Evolutionary conservation across 1,284 basidiomycete genomes (phyloP).

Genomic region (Sanghuangporus sanghuang): DNA sequence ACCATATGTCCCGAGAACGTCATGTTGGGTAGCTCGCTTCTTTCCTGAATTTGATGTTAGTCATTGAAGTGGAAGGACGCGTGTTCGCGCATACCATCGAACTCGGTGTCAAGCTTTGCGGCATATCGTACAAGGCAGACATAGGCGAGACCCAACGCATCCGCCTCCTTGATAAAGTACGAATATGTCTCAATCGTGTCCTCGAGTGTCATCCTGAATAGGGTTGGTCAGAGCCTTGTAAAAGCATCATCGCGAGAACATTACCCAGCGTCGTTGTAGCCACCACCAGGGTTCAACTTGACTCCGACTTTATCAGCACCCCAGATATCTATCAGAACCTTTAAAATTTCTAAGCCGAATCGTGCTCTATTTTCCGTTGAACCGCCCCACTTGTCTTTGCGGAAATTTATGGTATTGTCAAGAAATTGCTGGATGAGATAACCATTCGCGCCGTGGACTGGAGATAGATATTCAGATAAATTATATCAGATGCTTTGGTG

Average conservation of each 20-base stretch:
- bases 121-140: slow-evolving; percentile 32
- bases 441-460: slow-evolving; percentile 43
- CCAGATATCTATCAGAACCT: slow-evolving; percentile 41
- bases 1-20: slow-evolving; percentile 29
- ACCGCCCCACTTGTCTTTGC: slow-evolving; percentile 60
- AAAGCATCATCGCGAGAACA: background rate
- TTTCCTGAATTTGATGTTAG: slow-evolving; percentile 15
- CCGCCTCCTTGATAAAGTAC: slow-evolving; percentile 34
- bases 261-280: slow-evolving; percentile 44
- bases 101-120: slow-evolving; percentile 22
- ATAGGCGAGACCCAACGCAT: slow-evolving; percentile 34
- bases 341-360: slow-evolving; percentile 48
- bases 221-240: background rate
- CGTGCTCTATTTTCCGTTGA: slow-evolving; percentile 48
- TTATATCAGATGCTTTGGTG: background rate
- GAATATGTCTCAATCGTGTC: slow-evolving; percentile 38
- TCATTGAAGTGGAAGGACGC: slow-evolving; percentile 12
- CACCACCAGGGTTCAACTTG: slow-evolving; percentile 44
- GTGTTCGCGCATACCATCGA: slow-evolving; percentile 27
- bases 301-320: slow-evolving; percentile 45
- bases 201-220: slow-evolving; percentile 35
- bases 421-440: slow-evolving; percentile 57
- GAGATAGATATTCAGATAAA: background rate
- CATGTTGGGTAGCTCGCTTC: slow-evolving; percentile 24
- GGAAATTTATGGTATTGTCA: slow-evolving; percentile 46